Base-by-base conservation (phyloP, 768 basidiomycete genomes). In the Rhodosporidiobolus odoratus region DNA sequence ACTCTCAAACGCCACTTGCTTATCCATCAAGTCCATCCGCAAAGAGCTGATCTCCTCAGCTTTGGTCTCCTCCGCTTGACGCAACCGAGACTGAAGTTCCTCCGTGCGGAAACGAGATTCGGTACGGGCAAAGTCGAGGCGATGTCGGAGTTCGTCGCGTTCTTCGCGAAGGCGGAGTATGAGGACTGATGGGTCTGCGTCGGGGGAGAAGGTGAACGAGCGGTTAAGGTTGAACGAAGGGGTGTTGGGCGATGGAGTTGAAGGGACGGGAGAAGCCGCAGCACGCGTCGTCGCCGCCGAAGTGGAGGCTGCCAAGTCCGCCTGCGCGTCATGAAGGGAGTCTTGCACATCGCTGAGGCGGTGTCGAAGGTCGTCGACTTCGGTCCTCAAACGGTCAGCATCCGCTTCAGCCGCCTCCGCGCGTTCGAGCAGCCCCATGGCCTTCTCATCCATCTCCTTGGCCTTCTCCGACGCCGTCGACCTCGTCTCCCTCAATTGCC, bases 81-180 rank as follows among this genome's bases (percentile, higher is more conserved):
- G 60, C 0, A 73, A 45, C 3, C 64, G 68, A 4, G 53, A 40
- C 32, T 69, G 65, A 16, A 69, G 41, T 15, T 41, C 35, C 15
- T 73, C 58, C 30, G 50, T 45, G 19, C 72, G 59, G 65, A 54
- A 62, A 34, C 41, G 34, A 25, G 68, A 58, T 21, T 73, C 72
- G 30, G 54, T 58, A 2, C 72, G 64, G 15, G 68, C 61, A 38
- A 66, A 73, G 54, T 73, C 68, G 60, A 73, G 72, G 0, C 68
- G 68, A 1, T 19, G 30, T 4, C 72, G 72, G 21, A 73, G 61
- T 27, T 69, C 68, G 57, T 73, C 68, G 32, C 72, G 67, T 60
- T 73, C 72, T 35, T 73, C 72, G 19, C 72, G 72, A 3, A 73
- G 68, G 19, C 72, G 72, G 25, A 37, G 1, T 54, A 73, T 32